Conservation (phyloP, 2,329 filamentous ascomycete genomes). For the Zelopaecilomyces penicillatus region DNA sequence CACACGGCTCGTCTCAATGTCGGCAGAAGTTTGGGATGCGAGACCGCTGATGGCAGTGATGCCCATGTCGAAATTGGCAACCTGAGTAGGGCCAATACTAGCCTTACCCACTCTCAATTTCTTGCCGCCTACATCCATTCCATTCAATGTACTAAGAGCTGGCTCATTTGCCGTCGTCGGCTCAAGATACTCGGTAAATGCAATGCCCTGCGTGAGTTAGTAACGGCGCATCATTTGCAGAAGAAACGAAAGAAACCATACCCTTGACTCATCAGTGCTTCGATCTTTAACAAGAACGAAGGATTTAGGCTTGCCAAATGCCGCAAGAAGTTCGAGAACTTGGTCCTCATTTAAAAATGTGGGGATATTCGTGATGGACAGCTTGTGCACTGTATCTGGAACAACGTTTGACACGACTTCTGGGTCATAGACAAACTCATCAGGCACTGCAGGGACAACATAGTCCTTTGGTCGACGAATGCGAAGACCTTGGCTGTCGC, state of each 20-base stretch:
- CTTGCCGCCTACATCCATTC: slow-evolving; percentile 85
- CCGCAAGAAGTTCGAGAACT: slow-evolving; percentile 78
- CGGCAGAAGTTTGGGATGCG: slow-evolving; percentile 74
- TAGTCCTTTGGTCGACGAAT: slow-evolving; percentile 93
- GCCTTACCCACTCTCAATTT: slow-evolving; percentile 80
- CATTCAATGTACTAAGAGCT: slow-evolving; percentile 83
- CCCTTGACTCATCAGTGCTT: slow-evolving; percentile 76
- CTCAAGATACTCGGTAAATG: slow-evolving; percentile 91
- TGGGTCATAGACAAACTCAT: slow-evolving; percentile 65
- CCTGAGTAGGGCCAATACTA: slow-evolving; percentile 90
- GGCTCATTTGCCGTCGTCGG: slow-evolving; percentile 62
- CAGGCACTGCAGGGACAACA: slow-evolving; percentile 74
- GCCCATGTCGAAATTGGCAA: slow-evolving; percentile 83
- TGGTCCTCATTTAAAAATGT: slow-evolving; percentile 83
- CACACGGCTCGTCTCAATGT: slow-evolving; percentile 73
- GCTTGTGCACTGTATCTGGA: slow-evolving; percentile 88
- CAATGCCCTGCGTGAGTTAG: slow-evolving; percentile 62
- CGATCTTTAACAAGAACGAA: slow-evolving; percentile 85
- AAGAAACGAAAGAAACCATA: slow-evolving; percentile 35
- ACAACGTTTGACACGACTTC: slow-evolving; percentile 74
- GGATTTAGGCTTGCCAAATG: slow-evolving; percentile 88
- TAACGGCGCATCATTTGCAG: neutral
- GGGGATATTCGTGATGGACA: slow-evolving; percentile 85
- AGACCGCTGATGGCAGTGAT: slow-evolving; percentile 98
- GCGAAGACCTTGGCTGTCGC: slow-evolving; percentile 53